These are phyloP conservation scores for Aspergillus sp. DNA, from an alignment of 2,329 filamentous ascomycete species.

Conservation along the genomic window DNA sequence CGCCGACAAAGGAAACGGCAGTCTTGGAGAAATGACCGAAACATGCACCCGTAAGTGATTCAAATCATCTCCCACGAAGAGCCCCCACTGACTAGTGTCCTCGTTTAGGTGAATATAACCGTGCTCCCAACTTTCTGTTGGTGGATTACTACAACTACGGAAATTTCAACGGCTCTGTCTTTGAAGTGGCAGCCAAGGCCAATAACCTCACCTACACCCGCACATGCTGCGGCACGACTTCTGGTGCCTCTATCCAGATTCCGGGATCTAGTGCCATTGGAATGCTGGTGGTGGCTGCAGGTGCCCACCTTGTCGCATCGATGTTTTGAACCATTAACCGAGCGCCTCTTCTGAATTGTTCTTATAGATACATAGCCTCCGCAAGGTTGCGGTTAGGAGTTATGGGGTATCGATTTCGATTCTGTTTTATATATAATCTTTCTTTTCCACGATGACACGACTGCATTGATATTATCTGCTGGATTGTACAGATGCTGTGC, in stretches of 20 bases:
- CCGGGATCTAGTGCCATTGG: slow-evolving; percentile 14
- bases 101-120: slow-evolving; percentile 52
- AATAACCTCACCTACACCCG: slow-evolving; percentile 68
- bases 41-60: slow-evolving; percentile 52
- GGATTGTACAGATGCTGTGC: background rate
- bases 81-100: slow-evolving; percentile 7
- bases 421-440: background rate
- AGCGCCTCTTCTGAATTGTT: background rate
- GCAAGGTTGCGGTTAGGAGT: background rate
- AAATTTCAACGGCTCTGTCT: slow-evolving; percentile 65
- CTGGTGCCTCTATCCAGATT: slow-evolving; percentile 19
- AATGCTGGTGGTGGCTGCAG: slow-evolving; percentile 16
- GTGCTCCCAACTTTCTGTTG: slow-evolving; percentile 71
- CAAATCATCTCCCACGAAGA: background rate
- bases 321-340: slow-evolving; percentile 12
- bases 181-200: slow-evolving; percentile 63
- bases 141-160: slow-evolving; percentile 83
- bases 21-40: slow-evolving; percentile 59
- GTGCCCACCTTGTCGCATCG: slow-evolving; percentile 17
- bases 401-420: background rate
- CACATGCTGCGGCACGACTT: slow-evolving; percentile 32
- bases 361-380: too few species aligned
- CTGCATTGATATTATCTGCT: background rate
- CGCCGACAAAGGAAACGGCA: slow-evolving; percentile 58
- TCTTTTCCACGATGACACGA: slow-evolving; percentile 1